A percentile compares a stretch with the other conserved stretches of the same genome.
Evolutionary conservation across 163 green algal genomes (phyloP).

Genomic region (Volvox carteri): DNA sequence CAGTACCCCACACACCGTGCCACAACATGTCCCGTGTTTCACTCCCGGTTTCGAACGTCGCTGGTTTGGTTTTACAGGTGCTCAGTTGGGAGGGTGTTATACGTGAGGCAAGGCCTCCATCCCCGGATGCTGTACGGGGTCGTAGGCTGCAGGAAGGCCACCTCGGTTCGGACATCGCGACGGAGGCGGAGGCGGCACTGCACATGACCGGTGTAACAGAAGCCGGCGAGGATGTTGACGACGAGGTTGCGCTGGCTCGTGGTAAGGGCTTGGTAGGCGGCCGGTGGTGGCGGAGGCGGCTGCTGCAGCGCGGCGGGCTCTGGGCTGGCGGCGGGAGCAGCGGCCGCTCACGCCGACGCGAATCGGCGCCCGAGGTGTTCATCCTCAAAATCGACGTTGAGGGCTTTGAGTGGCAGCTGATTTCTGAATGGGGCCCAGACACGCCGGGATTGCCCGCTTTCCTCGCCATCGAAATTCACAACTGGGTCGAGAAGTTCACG

Average conservation of each 20-base stretch:
- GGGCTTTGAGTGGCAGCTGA: constrained; percentile 11
- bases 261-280: too few relatives aligned
- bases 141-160: too few relatives aligned
- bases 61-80: too few relatives aligned
- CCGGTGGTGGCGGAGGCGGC: too few relatives aligned
- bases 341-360: neutral
- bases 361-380: neutral
- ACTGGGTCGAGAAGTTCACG: neutral
- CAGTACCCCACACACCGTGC: too few relatives aligned
- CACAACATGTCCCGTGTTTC: too few relatives aligned
- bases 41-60: too few relatives aligned
- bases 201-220: neutral
- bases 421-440: neutral
- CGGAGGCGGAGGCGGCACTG: neutral
- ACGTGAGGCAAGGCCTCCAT: neutral
- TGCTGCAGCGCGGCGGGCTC: neutral
- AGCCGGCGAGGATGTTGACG: too few relatives aligned
- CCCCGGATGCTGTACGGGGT: neutral
- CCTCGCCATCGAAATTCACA: constrained; percentile 26
- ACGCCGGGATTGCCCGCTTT: constrained; percentile 17
- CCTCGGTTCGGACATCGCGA: too few relatives aligned
- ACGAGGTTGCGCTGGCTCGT: too few relatives aligned
- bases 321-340: neutral
- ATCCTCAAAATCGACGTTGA: constrained; percentile 40
- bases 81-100: neutral